phyloP scores from a whole-genome alignment of 805 yeast genomes.

The Saccharomyces cerevisiae region DNA sequence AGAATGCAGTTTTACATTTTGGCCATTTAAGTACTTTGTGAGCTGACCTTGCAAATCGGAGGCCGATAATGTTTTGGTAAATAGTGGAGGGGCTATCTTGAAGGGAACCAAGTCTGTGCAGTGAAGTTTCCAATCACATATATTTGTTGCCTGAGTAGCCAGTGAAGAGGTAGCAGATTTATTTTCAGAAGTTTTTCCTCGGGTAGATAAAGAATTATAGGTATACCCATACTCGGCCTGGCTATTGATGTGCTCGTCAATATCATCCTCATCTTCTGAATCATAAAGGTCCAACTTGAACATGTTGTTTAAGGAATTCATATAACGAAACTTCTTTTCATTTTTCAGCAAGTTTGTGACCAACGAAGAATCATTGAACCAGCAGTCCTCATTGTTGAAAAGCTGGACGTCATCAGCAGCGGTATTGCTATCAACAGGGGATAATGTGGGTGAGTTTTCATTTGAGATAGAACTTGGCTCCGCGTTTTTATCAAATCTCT shows the following conservation, averaged over 20 bases:
- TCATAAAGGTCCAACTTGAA: slow-evolving; percentile 5
- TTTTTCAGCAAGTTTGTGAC: slow-evolving; percentile 6
- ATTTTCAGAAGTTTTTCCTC: slow-evolving; percentile 1
- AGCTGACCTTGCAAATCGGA: slow-evolving; percentile 10
- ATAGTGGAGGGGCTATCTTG: background rate
- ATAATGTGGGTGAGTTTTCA: slow-evolving; percentile 36
- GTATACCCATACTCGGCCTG: slow-evolving; percentile 3
- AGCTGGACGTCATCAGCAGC: slow-evolving; percentile 2
- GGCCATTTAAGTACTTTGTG: slow-evolving; percentile 15
- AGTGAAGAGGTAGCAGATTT: background rate
- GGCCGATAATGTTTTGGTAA: background rate
- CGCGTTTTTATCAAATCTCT: slow-evolving; percentile 53
- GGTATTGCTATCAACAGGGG: slow-evolving; percentile 7
- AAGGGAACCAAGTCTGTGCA: slow-evolving; percentile 7
- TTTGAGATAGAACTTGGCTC: slow-evolving; percentile 58
- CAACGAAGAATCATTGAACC: slow-evolving; percentile 10
- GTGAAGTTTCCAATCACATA: slow-evolving; percentile 8
- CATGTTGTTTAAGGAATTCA: background rate
- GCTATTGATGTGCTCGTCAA: slow-evolving; percentile 4
- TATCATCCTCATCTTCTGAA: background rate
- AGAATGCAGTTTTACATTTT: slow-evolving; percentile 20
- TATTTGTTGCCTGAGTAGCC: background rate
- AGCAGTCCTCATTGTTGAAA: slow-evolving; percentile 7
- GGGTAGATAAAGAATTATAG: background rate
- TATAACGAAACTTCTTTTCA: slow-evolving; percentile 6